Base-by-base conservation (phyloP, 2,329 filamentous ascomycete genomes). In the Neonectria magnoliae region DNA sequence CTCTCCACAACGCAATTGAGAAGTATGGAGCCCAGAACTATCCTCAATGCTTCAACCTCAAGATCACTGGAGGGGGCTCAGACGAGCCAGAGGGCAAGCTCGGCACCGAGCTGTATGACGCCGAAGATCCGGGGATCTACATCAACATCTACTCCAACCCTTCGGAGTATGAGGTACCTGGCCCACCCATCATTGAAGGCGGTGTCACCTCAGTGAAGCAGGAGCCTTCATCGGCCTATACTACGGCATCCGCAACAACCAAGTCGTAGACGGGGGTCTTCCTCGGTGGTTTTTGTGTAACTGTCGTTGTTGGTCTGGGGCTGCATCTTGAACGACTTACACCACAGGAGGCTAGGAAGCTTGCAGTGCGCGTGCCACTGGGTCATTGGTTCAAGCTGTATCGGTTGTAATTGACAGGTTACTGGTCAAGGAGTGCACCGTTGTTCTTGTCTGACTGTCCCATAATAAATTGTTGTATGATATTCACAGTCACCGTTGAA, bases 31-130 rank as follows among this genome's bases (percentile, higher is more conserved):
- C 84, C 2, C 84, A 87, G 75, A 80, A 81, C 64, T 87, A 87
- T 68, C 84, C 85, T 11, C 82, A 85, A 76, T 87, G 85, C 71
- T 77, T 85, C 63, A 85, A 85, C 68, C 73, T 86, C 54, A 78
- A 81, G 70, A 78, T 86, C 60, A 80, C 77, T 16, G 82, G 84
- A 13, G 75, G 76, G 20, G 80, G 81, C 6, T 73, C 74, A 1
- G 71, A 72, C n/a, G 62, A 68, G n/a, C 79, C 79, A 25, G 51
- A 63, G 18, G 77, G 76, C 1, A 74, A 78, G 55, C 73, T 75
- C 41, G 78, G 78, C 14, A 80, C 79, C 0, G 72, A 76, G 29
- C 75, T 80, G 29, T 82, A 82, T 67, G 74, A 71, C 13, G 62
- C 71, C 7, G 68, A 71, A 11, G 80, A 81, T 52, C 71, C 79